These are phyloP conservation scores for Trichosporon faecale DNA, from an alignment of 1,284 basidiomycete genomes.

Conservation along the genomic window DNA sequence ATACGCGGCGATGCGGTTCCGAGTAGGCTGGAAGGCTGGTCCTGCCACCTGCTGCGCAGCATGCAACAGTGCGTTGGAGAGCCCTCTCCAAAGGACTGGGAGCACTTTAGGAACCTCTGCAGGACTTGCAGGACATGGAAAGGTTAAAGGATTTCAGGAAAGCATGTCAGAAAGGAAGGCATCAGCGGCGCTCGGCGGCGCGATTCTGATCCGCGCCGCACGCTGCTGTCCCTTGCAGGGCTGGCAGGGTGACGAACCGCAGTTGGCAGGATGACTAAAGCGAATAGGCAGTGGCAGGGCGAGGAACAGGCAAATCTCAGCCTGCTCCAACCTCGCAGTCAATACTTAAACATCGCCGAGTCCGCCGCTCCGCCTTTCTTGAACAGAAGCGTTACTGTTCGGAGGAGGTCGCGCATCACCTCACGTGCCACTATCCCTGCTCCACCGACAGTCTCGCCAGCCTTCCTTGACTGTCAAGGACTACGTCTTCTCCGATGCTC, in stretches of 20 bases:
- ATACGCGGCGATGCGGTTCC: not conserved
- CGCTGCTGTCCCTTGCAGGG: no score
- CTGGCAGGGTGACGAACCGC: not conserved
- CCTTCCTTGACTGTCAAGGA: no score
- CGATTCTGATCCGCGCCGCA: not conserved
- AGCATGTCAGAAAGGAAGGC: not conserved
- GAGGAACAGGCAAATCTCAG: not conserved
- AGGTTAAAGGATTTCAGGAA: not conserved
- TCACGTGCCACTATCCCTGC: no score
- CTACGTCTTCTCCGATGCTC: not conserved
- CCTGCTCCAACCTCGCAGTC: not conserved
- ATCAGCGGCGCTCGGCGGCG: not conserved
- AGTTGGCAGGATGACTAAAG: not conserved
- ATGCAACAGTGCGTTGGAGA: no score
- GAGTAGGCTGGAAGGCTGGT: not conserved
- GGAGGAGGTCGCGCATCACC: not conserved
- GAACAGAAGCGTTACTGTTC: not conserved
- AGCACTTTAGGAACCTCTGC: no score
- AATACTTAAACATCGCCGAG: not conserved
- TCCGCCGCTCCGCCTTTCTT: no score
- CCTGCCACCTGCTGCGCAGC: not conserved
- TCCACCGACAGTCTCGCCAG: no score
- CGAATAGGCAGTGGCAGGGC: not conserved
- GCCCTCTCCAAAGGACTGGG: no score
- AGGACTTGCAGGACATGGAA: no score